Percentiles rank a stretch among this genome's conserved stretches.
These are phyloP conservation scores for Microsporum audouinii DNA, from an alignment of 2,329 filamentous ascomycete genomes.

Conservation along the genomic window DNA sequence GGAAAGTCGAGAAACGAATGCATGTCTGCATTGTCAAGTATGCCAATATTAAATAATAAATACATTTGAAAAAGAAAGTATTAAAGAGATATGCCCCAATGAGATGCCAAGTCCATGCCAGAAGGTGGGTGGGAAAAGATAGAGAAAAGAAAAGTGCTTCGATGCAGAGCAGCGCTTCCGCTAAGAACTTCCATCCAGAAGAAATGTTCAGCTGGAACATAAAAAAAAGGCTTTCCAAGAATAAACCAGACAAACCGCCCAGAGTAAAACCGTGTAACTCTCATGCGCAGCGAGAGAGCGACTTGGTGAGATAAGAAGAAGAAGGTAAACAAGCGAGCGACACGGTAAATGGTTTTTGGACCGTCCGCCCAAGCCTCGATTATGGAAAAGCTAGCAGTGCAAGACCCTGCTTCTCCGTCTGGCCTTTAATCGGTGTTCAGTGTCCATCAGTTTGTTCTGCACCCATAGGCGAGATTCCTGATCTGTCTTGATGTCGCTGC, in stretches of 20 bases:
- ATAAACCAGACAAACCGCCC: neutral
- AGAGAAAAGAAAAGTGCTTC: neutral
- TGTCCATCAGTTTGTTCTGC: slow-evolving; percentile 17
- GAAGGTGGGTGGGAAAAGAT: neutral
- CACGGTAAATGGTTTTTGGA: neutral
- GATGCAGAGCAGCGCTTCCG: neutral
- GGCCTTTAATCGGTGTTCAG: slow-evolving; percentile 15
- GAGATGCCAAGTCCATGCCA: neutral
- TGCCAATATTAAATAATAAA: neutral
- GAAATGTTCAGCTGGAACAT: neutral
- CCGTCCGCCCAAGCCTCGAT: neutral
- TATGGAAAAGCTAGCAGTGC: neutral
- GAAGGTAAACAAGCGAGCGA: neutral
- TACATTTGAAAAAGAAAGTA: neutral
- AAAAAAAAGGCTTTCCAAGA: neutral
- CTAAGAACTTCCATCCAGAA: neutral
- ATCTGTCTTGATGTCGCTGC: slow-evolving; percentile 12
- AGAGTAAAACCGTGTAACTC: neutral
- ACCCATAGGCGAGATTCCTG: slow-evolving; percentile 16
- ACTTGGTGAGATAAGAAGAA: neutral
- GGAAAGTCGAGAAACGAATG: neutral
- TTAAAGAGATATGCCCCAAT: neutral
- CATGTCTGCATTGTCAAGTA: neutral
- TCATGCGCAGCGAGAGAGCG: neutral
- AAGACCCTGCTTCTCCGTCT: slow-evolving; percentile 13